Percentiles rank a stretch among this genome's conserved stretches.
These are phyloP conservation scores for Fusarium sp. DNA, from an alignment of 2,329 filamentous ascomycete genomes.

Conservation along the genomic window DNA sequence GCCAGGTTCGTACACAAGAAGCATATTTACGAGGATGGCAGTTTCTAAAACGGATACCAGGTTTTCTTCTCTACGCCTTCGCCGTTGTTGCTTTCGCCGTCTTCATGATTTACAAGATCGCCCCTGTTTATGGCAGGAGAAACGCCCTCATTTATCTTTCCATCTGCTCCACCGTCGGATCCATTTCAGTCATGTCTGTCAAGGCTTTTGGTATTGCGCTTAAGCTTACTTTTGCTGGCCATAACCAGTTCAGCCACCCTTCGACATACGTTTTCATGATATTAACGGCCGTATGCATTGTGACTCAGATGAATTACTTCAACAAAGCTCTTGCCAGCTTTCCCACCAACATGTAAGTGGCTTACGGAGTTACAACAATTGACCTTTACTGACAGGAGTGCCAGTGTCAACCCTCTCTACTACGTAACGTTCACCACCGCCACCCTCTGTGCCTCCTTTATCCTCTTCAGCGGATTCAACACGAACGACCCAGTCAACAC, in stretches of 20 bases:
- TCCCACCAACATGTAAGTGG: constrained; percentile 90
- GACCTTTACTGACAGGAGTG: neutral
- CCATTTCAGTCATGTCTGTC: constrained; percentile 98
- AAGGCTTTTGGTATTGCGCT: constrained; percentile 98
- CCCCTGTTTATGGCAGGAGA: constrained; percentile 88
- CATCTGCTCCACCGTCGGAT: constrained; percentile 97
- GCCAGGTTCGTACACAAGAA: constrained; percentile 69
- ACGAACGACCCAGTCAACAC: constrained; percentile 92
- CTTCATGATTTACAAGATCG: constrained; percentile 96
- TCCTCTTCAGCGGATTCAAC: constrained; percentile 96
- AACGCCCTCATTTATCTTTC: constrained; percentile 97
- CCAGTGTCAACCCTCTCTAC: constrained; percentile 92
- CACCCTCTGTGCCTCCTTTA: constrained; percentile 93
- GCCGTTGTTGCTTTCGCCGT: constrained; percentile 83
- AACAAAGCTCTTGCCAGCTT: constrained; percentile 98
- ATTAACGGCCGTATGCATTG: constrained; percentile 88
- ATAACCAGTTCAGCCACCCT: constrained; percentile 94
- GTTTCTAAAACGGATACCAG: constrained; percentile 56
- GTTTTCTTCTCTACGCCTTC: constrained; percentile 87
- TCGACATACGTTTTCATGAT: constrained; percentile 99
- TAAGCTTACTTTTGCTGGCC: constrained; percentile 90
- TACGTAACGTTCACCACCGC: constrained; percentile 98
- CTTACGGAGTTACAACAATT: no score
- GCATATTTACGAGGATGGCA: neutral
- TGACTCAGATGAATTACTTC: constrained; percentile 99